Conservation (phyloP, 1,284 basidiomycete genomes). For the Leccinum subrobustum region DNA sequence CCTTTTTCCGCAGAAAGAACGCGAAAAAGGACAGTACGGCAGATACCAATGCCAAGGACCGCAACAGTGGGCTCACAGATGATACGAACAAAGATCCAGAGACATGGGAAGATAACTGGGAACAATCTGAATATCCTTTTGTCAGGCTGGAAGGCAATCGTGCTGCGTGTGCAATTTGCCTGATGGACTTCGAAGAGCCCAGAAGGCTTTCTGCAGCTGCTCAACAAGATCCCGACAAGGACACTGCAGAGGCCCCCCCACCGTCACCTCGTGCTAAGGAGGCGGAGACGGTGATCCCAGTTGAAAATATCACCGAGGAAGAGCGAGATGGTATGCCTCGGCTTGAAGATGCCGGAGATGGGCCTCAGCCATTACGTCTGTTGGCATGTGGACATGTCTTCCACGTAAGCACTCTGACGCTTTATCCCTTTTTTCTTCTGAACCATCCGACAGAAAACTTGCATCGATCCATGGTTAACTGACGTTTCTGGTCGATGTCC, state of each 20-base stretch:
- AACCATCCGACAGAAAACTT: constrained; percentile 57
- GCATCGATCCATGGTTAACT: constrained; percentile 74
- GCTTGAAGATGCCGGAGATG: constrained; percentile 68
- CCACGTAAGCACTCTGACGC: constrained; percentile 53
- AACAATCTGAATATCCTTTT: constrained; percentile 54
- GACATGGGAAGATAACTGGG: constrained; percentile 58
- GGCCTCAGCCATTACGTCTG: constrained; percentile 69
- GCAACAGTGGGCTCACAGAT: constrained; percentile 20
- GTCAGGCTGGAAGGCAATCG: constrained; percentile 75
- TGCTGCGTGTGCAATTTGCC: constrained; percentile 77
- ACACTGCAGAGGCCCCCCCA: constrained; percentile 7
- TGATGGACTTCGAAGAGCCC: constrained; percentile 80
- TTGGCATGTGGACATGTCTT: constrained; percentile 78
- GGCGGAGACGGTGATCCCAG: constrained; percentile 30
- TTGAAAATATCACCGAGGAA: constrained; percentile 42
- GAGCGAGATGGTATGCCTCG: constrained; percentile 42
- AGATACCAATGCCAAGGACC: constrained; percentile 16
- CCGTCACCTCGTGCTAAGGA: constrained; percentile 11
- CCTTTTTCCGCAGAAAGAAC: constrained; percentile 43
- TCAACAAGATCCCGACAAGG: constrained; percentile 24
- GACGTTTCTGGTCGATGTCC: constrained; percentile 80
- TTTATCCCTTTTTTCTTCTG: constrained; percentile 6
- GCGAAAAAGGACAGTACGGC: constrained; percentile 27
- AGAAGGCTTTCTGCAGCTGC: constrained; percentile 39
- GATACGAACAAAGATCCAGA: constrained; percentile 38